Conservation (phyloP, 495 filamentous ascomycete species). For the Staphylotrichum tortipilum region DNA sequence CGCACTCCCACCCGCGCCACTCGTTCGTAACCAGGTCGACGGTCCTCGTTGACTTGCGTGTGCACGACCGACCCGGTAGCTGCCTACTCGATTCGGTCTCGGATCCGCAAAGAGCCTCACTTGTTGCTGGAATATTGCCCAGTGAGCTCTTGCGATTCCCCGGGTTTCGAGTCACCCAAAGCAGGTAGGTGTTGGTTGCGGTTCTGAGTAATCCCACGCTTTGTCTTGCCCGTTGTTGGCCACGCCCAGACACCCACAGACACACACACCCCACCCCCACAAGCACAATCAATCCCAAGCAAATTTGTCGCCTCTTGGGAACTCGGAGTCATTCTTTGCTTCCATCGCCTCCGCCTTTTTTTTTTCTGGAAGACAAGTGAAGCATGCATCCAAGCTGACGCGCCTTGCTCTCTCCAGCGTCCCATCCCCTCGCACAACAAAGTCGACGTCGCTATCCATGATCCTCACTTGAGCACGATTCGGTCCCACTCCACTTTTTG, state of each 20-base stretch:
- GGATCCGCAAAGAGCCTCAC: constrained; percentile 18
- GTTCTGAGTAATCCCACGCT: constrained; percentile 7
- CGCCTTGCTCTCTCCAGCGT: not conserved
- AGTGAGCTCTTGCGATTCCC: constrained; percentile 21
- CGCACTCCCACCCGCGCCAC: too few relatives aligned
- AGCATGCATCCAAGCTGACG: constrained; percentile 7
- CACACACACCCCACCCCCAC: not conserved
- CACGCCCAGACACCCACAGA: not conserved
- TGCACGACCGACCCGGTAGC: constrained; percentile 1
- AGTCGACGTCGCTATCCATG: constrained; percentile 16
- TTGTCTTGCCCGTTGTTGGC: not conserved
- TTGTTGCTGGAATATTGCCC: constrained; percentile 36
- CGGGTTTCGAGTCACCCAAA: constrained; percentile 2
- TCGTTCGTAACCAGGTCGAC: too few relatives aligned
- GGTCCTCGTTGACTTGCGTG: not conserved
- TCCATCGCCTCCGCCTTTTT: not conserved
- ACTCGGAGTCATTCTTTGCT: not conserved
- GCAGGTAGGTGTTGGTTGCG: constrained; percentile 11
- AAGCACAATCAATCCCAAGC: too few relatives aligned
- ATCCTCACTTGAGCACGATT: constrained; percentile 5
- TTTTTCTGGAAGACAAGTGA: too few relatives aligned
- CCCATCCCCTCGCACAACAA: not conserved
- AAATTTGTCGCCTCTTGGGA: not conserved
- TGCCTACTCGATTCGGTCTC: not conserved
- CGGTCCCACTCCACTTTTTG: not conserved